These are phyloP conservation scores for Elsinoe fawcettii DNA, from an alignment of 2,329 filamentous ascomycete species.

Conservation along the genomic window DNA sequence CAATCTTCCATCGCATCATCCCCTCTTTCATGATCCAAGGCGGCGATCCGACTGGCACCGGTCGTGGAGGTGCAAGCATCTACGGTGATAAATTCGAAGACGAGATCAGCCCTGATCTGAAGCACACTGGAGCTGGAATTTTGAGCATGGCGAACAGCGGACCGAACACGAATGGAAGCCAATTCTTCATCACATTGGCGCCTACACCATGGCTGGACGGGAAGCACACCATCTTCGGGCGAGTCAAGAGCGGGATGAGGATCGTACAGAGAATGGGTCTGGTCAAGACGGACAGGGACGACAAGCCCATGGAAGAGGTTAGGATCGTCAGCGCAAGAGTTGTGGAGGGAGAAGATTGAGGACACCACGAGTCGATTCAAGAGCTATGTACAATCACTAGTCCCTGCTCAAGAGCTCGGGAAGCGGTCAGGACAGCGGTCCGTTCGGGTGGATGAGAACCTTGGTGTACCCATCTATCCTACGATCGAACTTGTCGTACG, in stretches of 20 bases:
- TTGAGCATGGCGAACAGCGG: constrained; percentile 95
- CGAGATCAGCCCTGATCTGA: constrained; percentile 70
- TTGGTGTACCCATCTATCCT: constrained; percentile 60
- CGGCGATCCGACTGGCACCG: constrained; percentile 84
- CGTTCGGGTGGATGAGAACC: constrained; percentile 60
- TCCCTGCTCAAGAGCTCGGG: background rate
- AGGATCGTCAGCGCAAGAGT: constrained; percentile 68
- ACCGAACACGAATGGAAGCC: constrained; percentile 84
- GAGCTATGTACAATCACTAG: constrained; percentile 8
- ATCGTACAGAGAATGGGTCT: constrained; percentile 83
- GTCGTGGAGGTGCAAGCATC: constrained; percentile 79
- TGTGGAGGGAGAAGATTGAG: constrained; percentile 49
- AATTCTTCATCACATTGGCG: constrained; percentile 93
- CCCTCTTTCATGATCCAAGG: constrained; percentile 94
- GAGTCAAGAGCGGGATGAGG: constrained; percentile 74
- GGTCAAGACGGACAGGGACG: constrained; percentile 73
- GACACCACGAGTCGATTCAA: background rate
- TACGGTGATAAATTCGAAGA: constrained; percentile 93
- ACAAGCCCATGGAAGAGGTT: constrained; percentile 73
- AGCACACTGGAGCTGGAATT: constrained; percentile 90
- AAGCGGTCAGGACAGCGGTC: constrained; percentile 27
- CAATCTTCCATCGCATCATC: constrained; percentile 90
- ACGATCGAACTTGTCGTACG: constrained; percentile 60
- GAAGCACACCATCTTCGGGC: constrained; percentile 93
- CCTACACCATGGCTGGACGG: constrained; percentile 95